Base-by-base conservation (phyloP, 495 filamentous ascomycete genomes). In the Penicillium flavigenum region DNA sequence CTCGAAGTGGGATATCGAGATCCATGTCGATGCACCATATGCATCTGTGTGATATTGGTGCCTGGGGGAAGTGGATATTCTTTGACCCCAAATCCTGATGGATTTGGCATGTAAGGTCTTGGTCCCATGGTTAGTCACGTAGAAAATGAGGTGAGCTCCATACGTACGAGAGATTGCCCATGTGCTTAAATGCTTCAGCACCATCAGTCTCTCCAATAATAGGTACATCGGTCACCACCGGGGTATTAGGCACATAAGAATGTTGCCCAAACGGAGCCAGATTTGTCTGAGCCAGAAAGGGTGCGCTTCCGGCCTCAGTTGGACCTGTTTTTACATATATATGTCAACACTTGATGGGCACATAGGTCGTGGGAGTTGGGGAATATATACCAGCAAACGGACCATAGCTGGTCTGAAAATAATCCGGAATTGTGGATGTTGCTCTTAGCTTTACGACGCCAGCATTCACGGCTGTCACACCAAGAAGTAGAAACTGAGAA, bases 281-380 rank as follows among this genome's bases (percentile, higher is more conserved):
- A 56, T 82, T 81, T 20, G 73, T 84, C 67, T 82, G 74, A 3
- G 82, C 84, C 10, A 86, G 64, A 62, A 83, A 84, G 1, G 83
- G 76, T 2, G 79, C 71, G 36, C 63, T 64, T 5, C 84, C 83
- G 4, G 84, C 86, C n/a, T 77, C 74, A 0, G 82, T 86, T 14
- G 81, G 79, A 10, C 83, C 83, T 65, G 71, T 64, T 64, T 67
- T 69, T 20, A 49, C 52, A n/a, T n/a, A 6, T 52, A 49, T 52
- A 6, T 52, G n/a, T 41, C 38, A 41, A 19, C 16, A 19, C 38
- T 19, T 19, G 38, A 10, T 22, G n/a, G 17, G 38, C 7, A 0
- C 16, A 3, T 41, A 10, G 16, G 5, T 41, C 1, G 6, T 29
- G 1, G 38, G 17, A 19, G n/a, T 41, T 17, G 38, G 38, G n/a